Evolutionary conservation across 352 stramenopile species (phyloP).

Genomic region (Globisporangium carolinianum): DNA sequence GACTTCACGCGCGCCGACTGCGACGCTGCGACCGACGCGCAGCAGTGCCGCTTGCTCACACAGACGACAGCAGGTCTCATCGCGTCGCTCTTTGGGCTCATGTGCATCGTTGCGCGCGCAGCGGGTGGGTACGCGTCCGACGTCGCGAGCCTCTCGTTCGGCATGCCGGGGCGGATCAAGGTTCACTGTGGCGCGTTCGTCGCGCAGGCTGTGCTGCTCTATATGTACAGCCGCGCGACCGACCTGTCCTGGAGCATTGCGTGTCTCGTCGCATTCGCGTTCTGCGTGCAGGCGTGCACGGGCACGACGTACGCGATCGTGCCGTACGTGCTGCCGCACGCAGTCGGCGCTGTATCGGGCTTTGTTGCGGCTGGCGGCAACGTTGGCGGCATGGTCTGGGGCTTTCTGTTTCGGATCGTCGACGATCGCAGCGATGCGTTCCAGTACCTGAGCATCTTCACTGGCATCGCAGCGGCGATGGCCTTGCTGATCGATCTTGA

Average conservation of each 20-base stretch:
- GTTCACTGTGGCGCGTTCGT: constrained; percentile 72
- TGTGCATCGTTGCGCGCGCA: constrained; percentile 90
- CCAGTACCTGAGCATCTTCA: constrained; percentile 25
- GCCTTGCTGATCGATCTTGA: constrained; percentile 7
- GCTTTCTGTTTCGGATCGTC: constrained; percentile 32
- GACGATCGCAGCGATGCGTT: constrained; percentile 15
- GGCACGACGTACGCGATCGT: constrained; percentile 52
- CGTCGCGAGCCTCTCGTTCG: constrained; percentile 54
- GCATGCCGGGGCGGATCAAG: constrained; percentile 83
- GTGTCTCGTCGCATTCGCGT: constrained; percentile 77
- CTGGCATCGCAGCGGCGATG: constrained; percentile 9
- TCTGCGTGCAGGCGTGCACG: constrained; percentile 77
- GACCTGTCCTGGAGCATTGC: constrained; percentile 45
- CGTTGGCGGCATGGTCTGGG: constrained; percentile 29
- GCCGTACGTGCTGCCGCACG: constrained; percentile 37
- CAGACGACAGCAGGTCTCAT: constrained; percentile 62
- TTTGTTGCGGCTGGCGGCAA: constrained; percentile 35
- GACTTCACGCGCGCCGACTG: constrained; percentile 69
- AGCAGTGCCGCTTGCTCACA: constrained; percentile 24
- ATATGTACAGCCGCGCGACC: constrained; percentile 71
- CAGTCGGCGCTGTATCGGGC: constrained; percentile 30
- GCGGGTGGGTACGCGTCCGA: constrained; percentile 85
- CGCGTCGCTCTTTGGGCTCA: constrained; percentile 90
- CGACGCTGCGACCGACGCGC: constrained; percentile 16
- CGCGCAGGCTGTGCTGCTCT: constrained; percentile 69